A percentile compares a stretch with the other conserved stretches of the same genome.
These are phyloP conservation scores for Metschnikowia anglica DNA, from an alignment of 805 yeast species.

Conservation along the genomic window DNA sequence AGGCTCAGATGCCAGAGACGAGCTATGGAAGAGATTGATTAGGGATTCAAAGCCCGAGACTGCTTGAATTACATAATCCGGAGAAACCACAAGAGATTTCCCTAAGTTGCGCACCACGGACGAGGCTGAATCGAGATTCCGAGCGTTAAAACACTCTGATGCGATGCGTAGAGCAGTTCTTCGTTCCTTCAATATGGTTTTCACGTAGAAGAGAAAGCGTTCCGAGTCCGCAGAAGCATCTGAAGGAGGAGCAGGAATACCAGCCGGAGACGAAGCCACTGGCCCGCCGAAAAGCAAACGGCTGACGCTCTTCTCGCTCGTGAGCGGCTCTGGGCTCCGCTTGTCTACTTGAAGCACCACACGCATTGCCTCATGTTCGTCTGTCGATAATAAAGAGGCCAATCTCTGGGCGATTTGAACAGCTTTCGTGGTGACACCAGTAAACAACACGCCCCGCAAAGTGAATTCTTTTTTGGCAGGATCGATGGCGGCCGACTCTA, in stretches of 20 bases:
- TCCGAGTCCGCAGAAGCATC: slow-evolving; percentile 14
- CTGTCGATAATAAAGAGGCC: slow-evolving; percentile 38
- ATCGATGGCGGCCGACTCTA: background rate
- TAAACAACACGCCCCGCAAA: slow-evolving; percentile 42
- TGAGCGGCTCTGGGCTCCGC: slow-evolving; percentile 33
- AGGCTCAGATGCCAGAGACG: background rate
- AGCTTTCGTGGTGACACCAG: slow-evolving; percentile 33
- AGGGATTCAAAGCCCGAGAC: slow-evolving; percentile 7
- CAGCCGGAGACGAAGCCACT: slow-evolving; percentile 15
- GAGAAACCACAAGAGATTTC: slow-evolving; percentile 15
- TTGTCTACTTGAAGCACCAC: slow-evolving; percentile 42
- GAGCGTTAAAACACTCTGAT: slow-evolving; percentile 27
- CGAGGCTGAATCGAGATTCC: slow-evolving; percentile 23
- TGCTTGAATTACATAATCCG: slow-evolving; percentile 7
- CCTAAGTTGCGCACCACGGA: slow-evolving; percentile 37
- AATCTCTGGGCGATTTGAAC: slow-evolving; percentile 42
- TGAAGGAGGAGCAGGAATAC: slow-evolving; percentile 15
- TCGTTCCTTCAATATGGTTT: slow-evolving; percentile 51
- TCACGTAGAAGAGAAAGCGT: slow-evolving; percentile 34
- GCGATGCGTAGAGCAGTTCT: slow-evolving; percentile 46
- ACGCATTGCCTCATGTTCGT: slow-evolving; percentile 48
- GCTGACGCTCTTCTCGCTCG: background rate
- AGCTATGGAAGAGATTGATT: background rate
- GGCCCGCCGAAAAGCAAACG: slow-evolving; percentile 9
- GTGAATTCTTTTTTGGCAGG: slow-evolving; percentile 29